Evolutionary conservation across 2,329 filamentous ascomycete genomes (phyloP).

Genomic region (Dendrostoma leiphaemia): DNA sequence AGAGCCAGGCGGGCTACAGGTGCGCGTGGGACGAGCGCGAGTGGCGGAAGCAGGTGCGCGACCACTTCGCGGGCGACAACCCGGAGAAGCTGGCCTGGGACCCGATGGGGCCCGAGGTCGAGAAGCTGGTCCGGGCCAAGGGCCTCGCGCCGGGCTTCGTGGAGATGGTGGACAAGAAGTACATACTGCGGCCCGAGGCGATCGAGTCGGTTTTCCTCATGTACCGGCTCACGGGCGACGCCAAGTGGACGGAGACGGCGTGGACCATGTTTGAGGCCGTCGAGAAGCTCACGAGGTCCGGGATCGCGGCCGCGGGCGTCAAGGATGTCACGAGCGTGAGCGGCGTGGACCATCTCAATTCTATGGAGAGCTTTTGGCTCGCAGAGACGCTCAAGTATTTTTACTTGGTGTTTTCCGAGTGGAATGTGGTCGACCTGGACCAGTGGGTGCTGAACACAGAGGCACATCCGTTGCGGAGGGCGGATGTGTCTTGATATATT

Average conservation of each 20-base stretch:
- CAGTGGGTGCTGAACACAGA: constrained; percentile 61
- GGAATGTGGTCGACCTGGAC: constrained; percentile 57
- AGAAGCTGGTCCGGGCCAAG: constrained; percentile 11
- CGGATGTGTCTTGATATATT: constrained; percentile 15
- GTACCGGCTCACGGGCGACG: constrained; percentile 69
- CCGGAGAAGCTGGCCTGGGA: constrained; percentile 1
- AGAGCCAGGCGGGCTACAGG: constrained; percentile 21
- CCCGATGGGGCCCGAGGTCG: constrained; percentile 1
- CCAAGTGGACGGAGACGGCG: constrained; percentile 63
- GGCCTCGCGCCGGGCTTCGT: constrained; percentile 46
- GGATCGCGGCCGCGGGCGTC: constrained; percentile 63
- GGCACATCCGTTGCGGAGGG: constrained; percentile 47
- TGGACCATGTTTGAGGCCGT: constrained; percentile 73
- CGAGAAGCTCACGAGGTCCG: constrained; percentile 57
- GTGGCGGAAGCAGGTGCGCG: constrained; percentile 22
- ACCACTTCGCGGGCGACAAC: constrained; percentile 3
- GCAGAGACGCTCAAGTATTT: constrained; percentile 69
- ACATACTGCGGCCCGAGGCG: constrained; percentile 72
- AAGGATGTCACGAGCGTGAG: constrained; percentile 57
- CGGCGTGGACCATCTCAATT: constrained; percentile 44
- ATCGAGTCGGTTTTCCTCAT: constrained; percentile 80
- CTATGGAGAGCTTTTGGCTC: constrained; percentile 77
- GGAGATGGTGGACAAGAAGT: constrained; percentile 53
- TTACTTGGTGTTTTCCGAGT: constrained; percentile 61
- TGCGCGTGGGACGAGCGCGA: constrained; percentile 25